phyloP scores from a whole-genome alignment of 176 grass and related monocot species.

The Rhynchospora breviuscula region DNA sequence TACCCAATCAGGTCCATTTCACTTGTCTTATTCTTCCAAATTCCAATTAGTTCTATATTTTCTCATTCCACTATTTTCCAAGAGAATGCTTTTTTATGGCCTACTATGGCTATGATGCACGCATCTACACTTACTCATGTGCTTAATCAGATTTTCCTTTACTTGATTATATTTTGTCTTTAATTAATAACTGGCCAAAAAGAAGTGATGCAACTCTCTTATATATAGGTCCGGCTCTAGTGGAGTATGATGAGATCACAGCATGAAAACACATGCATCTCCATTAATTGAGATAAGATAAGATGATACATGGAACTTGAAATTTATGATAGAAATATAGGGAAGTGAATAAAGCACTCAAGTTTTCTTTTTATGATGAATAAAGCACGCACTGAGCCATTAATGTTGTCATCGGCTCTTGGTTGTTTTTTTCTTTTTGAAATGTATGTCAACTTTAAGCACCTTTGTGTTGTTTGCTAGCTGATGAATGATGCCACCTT shows the following conservation, averaged over 20 bases:
- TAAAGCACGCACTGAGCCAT: background rate
- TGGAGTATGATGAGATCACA: background rate
- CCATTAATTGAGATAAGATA: background rate
- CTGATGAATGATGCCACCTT: constrained; percentile 1
- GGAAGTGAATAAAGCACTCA: background rate
- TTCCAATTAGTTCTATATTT: background rate
- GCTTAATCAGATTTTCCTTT: background rate
- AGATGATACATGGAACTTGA: background rate
- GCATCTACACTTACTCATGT: background rate
- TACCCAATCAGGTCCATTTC: background rate
- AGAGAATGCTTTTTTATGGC: background rate
- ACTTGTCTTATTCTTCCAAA: background rate
- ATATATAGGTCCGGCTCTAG: background rate
- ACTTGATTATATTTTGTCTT: no score
- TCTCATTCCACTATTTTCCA: background rate
- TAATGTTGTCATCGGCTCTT: background rate
- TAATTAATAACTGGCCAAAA: background rate
- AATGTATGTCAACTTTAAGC: background rate
- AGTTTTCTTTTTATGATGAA: background rate
- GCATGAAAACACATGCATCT: constrained; percentile 1
- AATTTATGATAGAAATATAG: background rate
- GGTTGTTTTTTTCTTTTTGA: background rate
- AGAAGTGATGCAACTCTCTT: background rate
- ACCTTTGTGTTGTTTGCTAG: background rate
- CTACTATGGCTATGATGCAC: background rate